phyloP scores from a whole-genome alignment of 2,329 filamentous ascomycete genomes.

The Grosmannia clavigera region DNA sequence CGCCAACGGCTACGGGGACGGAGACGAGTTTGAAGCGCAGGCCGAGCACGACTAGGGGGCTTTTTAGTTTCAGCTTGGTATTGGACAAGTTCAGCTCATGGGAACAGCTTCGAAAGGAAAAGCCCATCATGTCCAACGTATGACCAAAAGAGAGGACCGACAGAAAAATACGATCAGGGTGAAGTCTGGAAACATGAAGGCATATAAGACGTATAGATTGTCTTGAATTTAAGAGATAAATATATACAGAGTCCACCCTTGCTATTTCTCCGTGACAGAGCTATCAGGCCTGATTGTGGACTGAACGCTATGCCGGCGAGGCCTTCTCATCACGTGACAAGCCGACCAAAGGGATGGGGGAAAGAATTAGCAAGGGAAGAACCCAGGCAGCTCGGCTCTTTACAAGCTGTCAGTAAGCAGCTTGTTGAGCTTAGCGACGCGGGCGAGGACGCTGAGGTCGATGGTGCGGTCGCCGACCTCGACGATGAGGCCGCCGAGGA shows the following conservation, averaged over 20 bases:
- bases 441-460: constrained; percentile 87
- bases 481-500: constrained; percentile 85
- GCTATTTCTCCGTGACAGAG: background rate
- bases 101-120: too few species aligned
- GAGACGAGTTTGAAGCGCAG: constrained; percentile 36
- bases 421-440: constrained; percentile 99
- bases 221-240: background rate
- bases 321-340: too few species aligned
- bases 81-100: too few species aligned
- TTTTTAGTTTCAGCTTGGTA: background rate
- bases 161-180: background rate
- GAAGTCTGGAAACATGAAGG: background rate
- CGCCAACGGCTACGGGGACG: constrained; percentile 24
- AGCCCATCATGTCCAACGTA: too few species aligned
- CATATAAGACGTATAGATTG: background rate
- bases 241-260: background rate
- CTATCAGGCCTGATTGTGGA: background rate
- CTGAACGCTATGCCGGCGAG: too few species aligned
- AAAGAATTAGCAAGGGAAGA: background rate
- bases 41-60: constrained; percentile 4
- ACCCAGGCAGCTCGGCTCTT: constrained; percentile 17
- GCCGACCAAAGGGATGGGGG: background rate
- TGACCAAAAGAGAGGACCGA: too few species aligned
- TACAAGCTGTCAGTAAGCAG: constrained; percentile 93
- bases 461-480: constrained; percentile 97